Conservation (phyloP, 257 asterid genomes). For the Linderniella brevidens region DNA sequence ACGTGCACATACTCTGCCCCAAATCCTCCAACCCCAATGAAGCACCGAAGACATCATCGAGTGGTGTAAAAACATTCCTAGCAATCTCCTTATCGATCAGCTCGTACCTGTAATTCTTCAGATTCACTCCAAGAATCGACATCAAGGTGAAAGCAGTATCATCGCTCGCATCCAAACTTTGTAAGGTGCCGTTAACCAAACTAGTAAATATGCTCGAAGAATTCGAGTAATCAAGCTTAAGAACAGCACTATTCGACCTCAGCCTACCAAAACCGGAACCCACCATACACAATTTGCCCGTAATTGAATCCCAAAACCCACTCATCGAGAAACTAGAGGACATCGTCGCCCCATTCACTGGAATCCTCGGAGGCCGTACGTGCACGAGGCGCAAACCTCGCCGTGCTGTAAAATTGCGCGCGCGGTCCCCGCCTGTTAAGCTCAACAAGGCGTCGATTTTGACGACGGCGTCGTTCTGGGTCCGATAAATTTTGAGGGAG, state of each 20-base stretch:
- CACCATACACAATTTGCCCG: conserved; percentile 77
- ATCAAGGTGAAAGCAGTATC: conserved; percentile 14
- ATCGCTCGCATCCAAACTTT: conserved; percentile 15
- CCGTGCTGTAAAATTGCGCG: conserved; percentile 24
- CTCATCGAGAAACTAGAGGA: conserved; percentile 17
- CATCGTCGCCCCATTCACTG: conserved; percentile 17
- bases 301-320: conserved; percentile 65
- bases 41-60: conserved; percentile 25
- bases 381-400: conserved; percentile 51
- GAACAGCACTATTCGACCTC: conserved; percentile 26
- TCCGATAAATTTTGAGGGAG: conserved; percentile 22
- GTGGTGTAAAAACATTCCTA: conserved; percentile 22
- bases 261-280: conserved; percentile 38
- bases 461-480: conserved; percentile 34
- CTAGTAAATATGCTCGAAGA: conserved; percentile 43
- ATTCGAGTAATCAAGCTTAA: conserved; percentile 66
- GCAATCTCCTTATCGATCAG: conserved; percentile 43
- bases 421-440: conserved; percentile 13
- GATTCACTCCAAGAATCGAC: conserved; percentile 39
- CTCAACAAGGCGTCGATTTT: conserved; percentile 33
- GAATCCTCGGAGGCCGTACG: conserved; percentile 54
- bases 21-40: conserved; percentile 29
- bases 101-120: conserved; percentile 54
- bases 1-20: conserved; percentile 21
- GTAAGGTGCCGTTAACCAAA: conserved; percentile 61